phyloP scores from a whole-genome alignment of 208 protist genomes.

The Acanthamoeba castellanii region DNA sequence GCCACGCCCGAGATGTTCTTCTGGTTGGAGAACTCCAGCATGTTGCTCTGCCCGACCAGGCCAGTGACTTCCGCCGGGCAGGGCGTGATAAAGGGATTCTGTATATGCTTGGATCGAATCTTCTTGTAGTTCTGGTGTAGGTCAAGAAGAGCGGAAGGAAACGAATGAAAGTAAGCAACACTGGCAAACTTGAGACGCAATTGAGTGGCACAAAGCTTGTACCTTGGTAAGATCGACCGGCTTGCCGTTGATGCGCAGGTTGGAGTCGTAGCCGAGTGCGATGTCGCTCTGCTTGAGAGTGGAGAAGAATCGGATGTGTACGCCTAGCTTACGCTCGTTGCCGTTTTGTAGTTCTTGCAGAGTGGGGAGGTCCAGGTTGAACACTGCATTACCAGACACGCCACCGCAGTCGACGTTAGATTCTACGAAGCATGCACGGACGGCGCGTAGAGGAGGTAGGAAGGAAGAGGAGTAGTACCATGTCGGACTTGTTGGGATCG shows the following conservation, averaged over 20 bases:
- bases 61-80: background rate
- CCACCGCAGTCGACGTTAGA: background rate
- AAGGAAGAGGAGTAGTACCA: background rate
- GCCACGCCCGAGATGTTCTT: slow-evolving; percentile 39
- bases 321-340: background rate
- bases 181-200: background rate
- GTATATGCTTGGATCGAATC: slow-evolving; percentile 33
- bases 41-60: background rate
- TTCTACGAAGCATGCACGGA: too few species aligned
- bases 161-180: too few species aligned
- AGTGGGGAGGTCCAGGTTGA: background rate
- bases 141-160: background rate
- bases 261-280: slow-evolving; percentile 24
- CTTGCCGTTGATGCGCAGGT: background rate
- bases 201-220: background rate
- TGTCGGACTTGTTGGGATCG: background rate
- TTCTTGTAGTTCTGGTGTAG: slow-evolving; percentile 38
- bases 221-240: slow-evolving; percentile 7
- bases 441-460: background rate
- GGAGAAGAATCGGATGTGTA: slow-evolving; percentile 38
- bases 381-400: background rate
- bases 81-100: slow-evolving; percentile 39
- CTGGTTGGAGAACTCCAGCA: background rate
- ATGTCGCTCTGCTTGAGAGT: slow-evolving; percentile 4
- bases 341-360: background rate